These are phyloP conservation scores for Trichoderma citrinoviride DNA, from an alignment of 2,329 filamentous ascomycete species.

Conservation along the genomic window DNA sequence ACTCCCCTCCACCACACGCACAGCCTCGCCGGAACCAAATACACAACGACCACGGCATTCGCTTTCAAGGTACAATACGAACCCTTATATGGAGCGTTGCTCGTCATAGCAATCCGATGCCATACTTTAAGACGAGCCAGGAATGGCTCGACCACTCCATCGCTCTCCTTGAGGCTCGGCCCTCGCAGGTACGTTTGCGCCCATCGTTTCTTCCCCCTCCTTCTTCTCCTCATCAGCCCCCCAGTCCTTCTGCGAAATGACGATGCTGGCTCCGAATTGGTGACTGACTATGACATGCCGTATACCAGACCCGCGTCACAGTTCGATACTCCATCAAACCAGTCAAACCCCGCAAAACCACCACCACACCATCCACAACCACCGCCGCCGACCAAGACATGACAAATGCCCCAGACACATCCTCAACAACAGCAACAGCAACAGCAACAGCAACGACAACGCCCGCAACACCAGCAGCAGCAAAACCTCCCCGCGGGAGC, in stretches of 20 bases:
- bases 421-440: slow-evolving; percentile 30
- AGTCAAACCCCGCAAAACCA: slow-evolving; percentile 30
- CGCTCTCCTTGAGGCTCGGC: slow-evolving; percentile 81
- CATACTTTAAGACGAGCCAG: slow-evolving; percentile 77
- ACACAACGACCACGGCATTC: too few relatives aligned
- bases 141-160: slow-evolving; percentile 89
- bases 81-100: slow-evolving; percentile 13
- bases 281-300: not conserved
- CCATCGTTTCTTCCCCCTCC: not conserved
- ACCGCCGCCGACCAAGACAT: not conserved
- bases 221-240: not conserved
- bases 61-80: too few relatives aligned
- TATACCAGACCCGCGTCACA: slow-evolving; percentile 74
- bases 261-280: too few relatives aligned
- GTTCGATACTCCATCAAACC: slow-evolving; percentile 80
- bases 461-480: slow-evolving; percentile 28
- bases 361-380: slow-evolving; percentile 22
- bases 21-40: not conserved
- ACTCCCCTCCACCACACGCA: not conserved
- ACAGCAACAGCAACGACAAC: slow-evolving; percentile 23
- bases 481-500: slow-evolving; percentile 59
- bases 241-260: not conserved
- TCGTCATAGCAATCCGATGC: slow-evolving; percentile 53
- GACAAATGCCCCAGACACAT: not conserved
- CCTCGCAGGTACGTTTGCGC: slow-evolving; percentile 66